These are phyloP conservation scores for Ceratobasidium sp. DNA, from an alignment of 1,284 basidiomycete species.

Conservation along the genomic window DNA sequence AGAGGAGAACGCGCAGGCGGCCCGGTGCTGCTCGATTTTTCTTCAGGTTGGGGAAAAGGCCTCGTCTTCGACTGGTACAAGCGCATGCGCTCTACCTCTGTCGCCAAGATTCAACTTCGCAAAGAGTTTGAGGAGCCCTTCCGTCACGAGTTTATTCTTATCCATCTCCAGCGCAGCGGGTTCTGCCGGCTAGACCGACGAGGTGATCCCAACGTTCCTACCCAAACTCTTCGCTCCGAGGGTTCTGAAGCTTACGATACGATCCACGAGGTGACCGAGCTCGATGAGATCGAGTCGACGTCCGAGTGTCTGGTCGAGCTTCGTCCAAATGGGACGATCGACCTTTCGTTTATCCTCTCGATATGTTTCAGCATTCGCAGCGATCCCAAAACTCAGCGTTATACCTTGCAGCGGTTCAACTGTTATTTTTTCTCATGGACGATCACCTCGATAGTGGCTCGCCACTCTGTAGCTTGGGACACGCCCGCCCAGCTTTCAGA, in stretches of 20 bases:
- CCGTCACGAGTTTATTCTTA: slow-evolving; percentile 43
- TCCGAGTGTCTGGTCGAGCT: slow-evolving; percentile 43
- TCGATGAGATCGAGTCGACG: slow-evolving; percentile 15
- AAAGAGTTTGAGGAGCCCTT: slow-evolving; percentile 45
- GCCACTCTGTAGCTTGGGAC: slow-evolving; percentile 39
- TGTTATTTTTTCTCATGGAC: slow-evolving; percentile 46
- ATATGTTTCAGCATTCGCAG: slow-evolving; percentile 43
- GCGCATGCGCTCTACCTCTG: slow-evolving; percentile 32
- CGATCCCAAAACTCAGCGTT: slow-evolving; percentile 40
- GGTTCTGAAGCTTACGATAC: slow-evolving; percentile 44
- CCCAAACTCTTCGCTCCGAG: slow-evolving; percentile 37
- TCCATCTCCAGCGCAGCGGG: slow-evolving; percentile 29
- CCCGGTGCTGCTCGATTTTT: slow-evolving; percentile 43
- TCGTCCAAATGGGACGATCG: slow-evolving; percentile 28
- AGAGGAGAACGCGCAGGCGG: slow-evolving; percentile 33
- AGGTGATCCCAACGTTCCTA: slow-evolving; percentile 44
- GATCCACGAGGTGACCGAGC: slow-evolving; percentile 28
- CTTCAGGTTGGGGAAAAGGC: slow-evolving; percentile 42
- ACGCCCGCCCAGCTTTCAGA: slow-evolving; percentile 31
- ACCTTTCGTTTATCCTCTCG: slow-evolving; percentile 37
- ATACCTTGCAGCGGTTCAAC: slow-evolving; percentile 44
- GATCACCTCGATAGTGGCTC: slow-evolving; percentile 38
- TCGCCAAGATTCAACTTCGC: slow-evolving; percentile 31
- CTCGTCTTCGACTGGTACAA: slow-evolving; percentile 41
- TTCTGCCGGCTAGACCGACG: slow-evolving; percentile 33